Base-by-base conservation (phyloP, 768 basidiomycete species). In the Dioszegia aurantiaca region DNA sequence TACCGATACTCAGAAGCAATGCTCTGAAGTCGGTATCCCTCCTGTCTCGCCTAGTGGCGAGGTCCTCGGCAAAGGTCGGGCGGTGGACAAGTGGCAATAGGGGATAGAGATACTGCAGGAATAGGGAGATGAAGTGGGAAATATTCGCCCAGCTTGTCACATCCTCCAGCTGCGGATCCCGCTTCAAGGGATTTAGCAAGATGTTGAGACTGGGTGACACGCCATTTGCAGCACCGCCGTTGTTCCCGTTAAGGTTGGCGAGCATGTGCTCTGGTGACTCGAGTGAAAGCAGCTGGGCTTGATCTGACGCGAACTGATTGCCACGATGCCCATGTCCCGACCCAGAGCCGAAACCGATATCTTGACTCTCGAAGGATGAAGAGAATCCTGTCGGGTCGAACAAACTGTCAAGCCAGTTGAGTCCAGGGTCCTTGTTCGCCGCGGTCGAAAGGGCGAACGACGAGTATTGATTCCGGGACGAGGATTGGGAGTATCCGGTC, bases 71-170 rank as follows among this genome's bases (percentile, higher is more conserved):
- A 46, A 72, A 72, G 1, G 70, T 72, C 16, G 68, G 68, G 12
- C 68, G 65, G 44, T 72, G 70, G 9, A 72, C 68, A 8, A 72
- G 59, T 5, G 70, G 70, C 21, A 68, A 24, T 2, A 72, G 52
- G 2, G 70, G 70, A 39, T 72, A 72, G 12, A 69, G 58, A 54
- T 69, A 72, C 49, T 65, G 60, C 33, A 72, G 39, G 59, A 69
- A 72, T 16, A 72, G 58, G 33, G 66, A 63, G 45, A 70, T 68
- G 48, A 67, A 72, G 40, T 70, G 64, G 4, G 56, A 60, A 19
- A 72, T 68, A 44, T 72, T 64, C 2, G 70, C 58, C 70, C 70
- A 72, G 24, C 41, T 60, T 9, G 68, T 64, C 3, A 72, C 56
- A 40, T 72, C 68, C 37, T 72, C 70, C 26, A 72, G 27, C 55